These are phyloP conservation scores for Sophora flavescens DNA, from an alignment of 306 rosid species.

Conservation along the genomic window DNA sequence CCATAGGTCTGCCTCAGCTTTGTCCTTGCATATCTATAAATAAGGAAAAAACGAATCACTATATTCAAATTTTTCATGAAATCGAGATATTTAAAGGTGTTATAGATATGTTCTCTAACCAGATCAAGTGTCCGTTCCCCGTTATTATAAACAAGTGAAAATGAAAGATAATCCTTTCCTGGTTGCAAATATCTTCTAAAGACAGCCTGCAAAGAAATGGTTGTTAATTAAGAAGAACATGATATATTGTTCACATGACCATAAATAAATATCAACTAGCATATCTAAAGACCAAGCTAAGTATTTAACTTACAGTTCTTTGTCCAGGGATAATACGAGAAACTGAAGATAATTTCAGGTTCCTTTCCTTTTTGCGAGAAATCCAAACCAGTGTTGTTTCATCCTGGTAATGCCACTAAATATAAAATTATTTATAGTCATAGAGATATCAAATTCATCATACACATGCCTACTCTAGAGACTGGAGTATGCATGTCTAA, in stretches of 20 bases:
- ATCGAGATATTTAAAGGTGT: not conserved
- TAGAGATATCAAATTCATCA: constrained; percentile 43
- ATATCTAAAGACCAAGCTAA: not conserved
- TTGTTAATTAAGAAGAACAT: not conserved
- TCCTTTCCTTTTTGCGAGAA: constrained; percentile 75
- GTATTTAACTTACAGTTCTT: constrained; percentile 81
- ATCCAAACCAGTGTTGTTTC: constrained; percentile 84
- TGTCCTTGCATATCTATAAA: constrained; percentile 88
- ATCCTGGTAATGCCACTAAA: constrained; percentile 71
- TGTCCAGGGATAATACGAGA: constrained; percentile 77
- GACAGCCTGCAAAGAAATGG: constrained; percentile 63
- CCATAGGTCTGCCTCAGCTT: constrained; percentile 82
- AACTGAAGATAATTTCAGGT: constrained; percentile 65
- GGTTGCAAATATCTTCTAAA: constrained; percentile 82
- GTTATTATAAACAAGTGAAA: constrained; percentile 79
- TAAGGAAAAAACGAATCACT: constrained; percentile 11
- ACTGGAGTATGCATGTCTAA: constrained; percentile 3
- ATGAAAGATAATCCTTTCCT: constrained; percentile 79
- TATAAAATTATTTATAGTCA: constrained; percentile 55
- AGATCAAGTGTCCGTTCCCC: constrained; percentile 82
- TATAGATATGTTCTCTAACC: constrained; percentile 58
- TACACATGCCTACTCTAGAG: constrained; percentile 20
- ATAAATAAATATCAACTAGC: not conserved
- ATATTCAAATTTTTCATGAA: constrained; percentile 28
- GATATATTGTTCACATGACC: not conserved